These are phyloP conservation scores for Trichocladium antarcticum DNA, from an alignment of 495 filamentous ascomycete genomes.

Conservation along the genomic window DNA sequence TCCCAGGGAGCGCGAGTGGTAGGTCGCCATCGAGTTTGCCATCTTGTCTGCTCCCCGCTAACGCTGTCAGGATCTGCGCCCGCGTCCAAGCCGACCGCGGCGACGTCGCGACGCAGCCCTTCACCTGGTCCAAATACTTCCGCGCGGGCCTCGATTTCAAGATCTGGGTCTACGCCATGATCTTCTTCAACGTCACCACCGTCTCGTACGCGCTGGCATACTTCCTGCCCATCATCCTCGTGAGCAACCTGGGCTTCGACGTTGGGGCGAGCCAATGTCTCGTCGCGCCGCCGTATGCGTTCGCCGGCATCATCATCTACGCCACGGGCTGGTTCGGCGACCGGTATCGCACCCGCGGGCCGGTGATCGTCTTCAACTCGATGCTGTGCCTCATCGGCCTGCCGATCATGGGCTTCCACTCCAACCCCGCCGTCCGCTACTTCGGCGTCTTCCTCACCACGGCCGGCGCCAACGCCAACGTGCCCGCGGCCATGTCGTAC, in stretches of 20 bases:
- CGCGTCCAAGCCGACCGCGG: constrained; percentile 49
- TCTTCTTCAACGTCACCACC: constrained; percentile 50
- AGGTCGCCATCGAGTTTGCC: neutral
- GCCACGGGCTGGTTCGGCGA: constrained; percentile 44
- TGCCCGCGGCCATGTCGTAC: constrained; percentile 48
- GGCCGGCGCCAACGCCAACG: constrained; percentile 50
- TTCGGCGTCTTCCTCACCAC: constrained; percentile 55
- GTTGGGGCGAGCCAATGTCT: constrained; percentile 49
- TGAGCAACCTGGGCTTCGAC: constrained; percentile 46
- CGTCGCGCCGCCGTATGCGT: constrained; percentile 50
- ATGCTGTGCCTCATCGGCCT: constrained; percentile 38
- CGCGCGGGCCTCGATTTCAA: constrained; percentile 41
- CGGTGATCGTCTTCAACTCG: constrained; percentile 46
- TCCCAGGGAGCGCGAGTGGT: constrained; percentile 40
- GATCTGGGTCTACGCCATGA: constrained; percentile 51
- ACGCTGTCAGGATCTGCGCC: constrained; percentile 33
- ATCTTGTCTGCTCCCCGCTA: neutral
- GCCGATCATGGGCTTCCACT: constrained; percentile 43
- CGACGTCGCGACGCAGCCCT: constrained; percentile 42
- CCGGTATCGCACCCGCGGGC: constrained; percentile 45
- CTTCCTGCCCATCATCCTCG: constrained; percentile 56
- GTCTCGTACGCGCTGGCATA: constrained; percentile 54
- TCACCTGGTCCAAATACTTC: constrained; percentile 42
- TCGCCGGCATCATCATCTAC: constrained; percentile 51
- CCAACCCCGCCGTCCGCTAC: constrained; percentile 43